Percentiles rank a stretch among this genome's conserved stretches.
Conservation (phyloP, 331 rosid genomes). For the Erythrophleum ivorense region DNA sequence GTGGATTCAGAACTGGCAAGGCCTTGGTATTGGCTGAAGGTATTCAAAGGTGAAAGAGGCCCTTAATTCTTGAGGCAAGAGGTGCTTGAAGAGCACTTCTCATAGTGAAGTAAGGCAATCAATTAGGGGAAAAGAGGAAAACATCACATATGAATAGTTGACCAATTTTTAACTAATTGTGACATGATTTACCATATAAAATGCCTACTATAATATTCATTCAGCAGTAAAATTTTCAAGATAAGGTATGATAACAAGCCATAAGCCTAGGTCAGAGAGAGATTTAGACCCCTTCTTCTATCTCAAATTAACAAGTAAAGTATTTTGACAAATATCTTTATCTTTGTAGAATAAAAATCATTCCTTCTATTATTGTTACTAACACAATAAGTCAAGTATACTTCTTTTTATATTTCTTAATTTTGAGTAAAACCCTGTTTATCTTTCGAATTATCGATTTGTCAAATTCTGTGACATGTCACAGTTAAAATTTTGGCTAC, state of each 20-base stretch:
- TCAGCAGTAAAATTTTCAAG: neutral
- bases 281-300: neutral
- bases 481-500: neutral
- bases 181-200: neutral
- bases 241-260: neutral
- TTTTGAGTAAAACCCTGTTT: neutral
- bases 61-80: neutral
- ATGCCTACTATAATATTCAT: neutral
- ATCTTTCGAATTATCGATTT: neutral
- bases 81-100: neutral
- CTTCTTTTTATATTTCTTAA: neutral
- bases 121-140: neutral
- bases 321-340: neutral
- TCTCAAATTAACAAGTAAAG: neutral
- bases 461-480: neutral
- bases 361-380: neutral
- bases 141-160: neutral
- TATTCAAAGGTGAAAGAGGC: neutral
- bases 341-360: neutral
- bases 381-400: neutral
- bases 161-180: neutral
- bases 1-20: neutral
- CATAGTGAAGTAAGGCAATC: neutral
- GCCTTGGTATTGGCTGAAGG: neutral
- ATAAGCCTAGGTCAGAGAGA: neutral